Percentiles rank a stretch among this genome's conserved stretches.
Conservation (phyloP, 176 grass and related monocot species). For the Carex cristatella region DNA sequence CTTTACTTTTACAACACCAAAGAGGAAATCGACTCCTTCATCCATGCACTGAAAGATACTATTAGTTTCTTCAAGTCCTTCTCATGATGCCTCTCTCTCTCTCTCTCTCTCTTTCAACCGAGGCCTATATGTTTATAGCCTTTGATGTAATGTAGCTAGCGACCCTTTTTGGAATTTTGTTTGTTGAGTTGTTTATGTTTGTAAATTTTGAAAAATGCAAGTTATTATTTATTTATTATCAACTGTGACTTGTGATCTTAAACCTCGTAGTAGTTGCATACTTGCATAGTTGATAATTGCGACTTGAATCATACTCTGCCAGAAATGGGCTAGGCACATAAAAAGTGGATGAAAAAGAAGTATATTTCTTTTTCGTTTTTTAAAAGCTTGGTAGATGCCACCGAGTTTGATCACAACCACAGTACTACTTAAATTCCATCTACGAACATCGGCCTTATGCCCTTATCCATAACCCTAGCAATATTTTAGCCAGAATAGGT, state of each 20-base stretch:
- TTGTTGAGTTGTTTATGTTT: background rate
- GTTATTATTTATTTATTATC: background rate
- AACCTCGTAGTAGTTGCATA: background rate
- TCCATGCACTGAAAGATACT: conserved; percentile 53
- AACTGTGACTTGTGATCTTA: background rate
- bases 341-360: background rate
- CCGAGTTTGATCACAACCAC: too few relatives aligned
- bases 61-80: conserved; percentile 55
- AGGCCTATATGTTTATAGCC: background rate
- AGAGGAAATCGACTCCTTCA: conserved; percentile 73
- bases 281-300: background rate
- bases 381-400: too few relatives aligned
- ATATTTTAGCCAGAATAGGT: too few relatives aligned
- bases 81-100: conserved; percentile 19
- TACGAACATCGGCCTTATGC: too few relatives aligned
- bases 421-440: too few relatives aligned
- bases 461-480: too few relatives aligned
- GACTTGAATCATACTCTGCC: background rate
- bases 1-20: conserved; percentile 94
- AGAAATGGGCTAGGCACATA: background rate
- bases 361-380: too few relatives aligned
- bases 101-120: background rate
- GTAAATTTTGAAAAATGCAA: background rate
- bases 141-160: background rate
- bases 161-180: background rate